phyloP scores from a whole-genome alignment of 441 rosid genomes.

The Gossypium davidsonii region DNA sequence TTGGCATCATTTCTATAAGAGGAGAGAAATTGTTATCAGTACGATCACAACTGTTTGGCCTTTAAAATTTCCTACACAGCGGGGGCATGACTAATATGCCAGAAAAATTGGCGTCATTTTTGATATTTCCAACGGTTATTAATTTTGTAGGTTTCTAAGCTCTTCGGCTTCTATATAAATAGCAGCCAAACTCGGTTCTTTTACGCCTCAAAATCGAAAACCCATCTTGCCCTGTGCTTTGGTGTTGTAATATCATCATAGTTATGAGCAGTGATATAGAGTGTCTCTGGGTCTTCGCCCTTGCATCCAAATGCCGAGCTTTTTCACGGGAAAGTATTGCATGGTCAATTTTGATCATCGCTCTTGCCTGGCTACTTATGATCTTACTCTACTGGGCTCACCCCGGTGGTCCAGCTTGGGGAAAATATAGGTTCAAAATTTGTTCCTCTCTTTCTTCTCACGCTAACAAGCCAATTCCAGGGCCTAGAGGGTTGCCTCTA shows the following conservation, averaged over 20 bases:
- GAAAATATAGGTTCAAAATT: slow-evolving; percentile 32
- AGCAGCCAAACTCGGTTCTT: background rate
- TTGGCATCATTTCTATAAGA: too few species aligned
- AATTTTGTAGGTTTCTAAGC: background rate
- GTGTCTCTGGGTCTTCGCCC: slow-evolving; percentile 52
- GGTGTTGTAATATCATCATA: background rate
- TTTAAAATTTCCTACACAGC: too few species aligned
- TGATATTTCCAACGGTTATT: background rate
- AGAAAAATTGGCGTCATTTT: too few species aligned
- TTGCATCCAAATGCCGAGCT: slow-evolving; percentile 49
- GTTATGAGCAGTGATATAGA: slow-evolving; percentile 46
- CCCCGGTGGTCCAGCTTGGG: slow-evolving; percentile 99
- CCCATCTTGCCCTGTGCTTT: slow-evolving; percentile 15
- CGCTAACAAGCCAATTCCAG: slow-evolving; percentile 42
- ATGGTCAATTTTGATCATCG: slow-evolving; percentile 33
- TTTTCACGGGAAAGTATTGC: slow-evolving; percentile 35
- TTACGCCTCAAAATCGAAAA: slow-evolving; percentile 11
- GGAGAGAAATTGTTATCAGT: too few species aligned
- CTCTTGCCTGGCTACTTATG: slow-evolving; percentile 36
- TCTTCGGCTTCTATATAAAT: slow-evolving; percentile 14
- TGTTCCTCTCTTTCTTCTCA: background rate
- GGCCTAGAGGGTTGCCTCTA: slow-evolving; percentile 69
- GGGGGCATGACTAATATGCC: too few species aligned
- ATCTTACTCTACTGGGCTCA: slow-evolving; percentile 50
- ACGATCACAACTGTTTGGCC: too few species aligned